Conservation (phyloP, 495 filamentous ascomycete genomes). For the Evernia prunastri region DNA sequence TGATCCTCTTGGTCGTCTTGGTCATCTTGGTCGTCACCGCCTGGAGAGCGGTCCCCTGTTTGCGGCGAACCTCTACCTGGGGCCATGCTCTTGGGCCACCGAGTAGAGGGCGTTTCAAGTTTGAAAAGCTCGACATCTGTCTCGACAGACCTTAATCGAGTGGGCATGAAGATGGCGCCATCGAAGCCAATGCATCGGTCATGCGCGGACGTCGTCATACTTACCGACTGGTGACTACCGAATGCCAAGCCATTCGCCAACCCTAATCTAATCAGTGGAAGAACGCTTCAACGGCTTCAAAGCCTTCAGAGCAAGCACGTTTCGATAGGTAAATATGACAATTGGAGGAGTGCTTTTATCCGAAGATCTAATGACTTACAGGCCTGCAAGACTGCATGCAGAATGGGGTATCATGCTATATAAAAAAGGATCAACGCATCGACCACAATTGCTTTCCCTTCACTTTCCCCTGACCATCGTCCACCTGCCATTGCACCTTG, state of each 20-base stretch:
- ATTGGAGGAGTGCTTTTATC: background rate
- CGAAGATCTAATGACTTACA: background rate
- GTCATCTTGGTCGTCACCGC: constrained; percentile 13
- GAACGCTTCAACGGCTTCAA: too few species aligned
- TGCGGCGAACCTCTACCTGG: constrained; percentile 32
- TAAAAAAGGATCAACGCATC: constrained; percentile 23
- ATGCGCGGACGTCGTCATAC: background rate
- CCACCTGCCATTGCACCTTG: constrained; percentile 41
- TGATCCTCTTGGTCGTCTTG: constrained; percentile 11
- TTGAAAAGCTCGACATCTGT: constrained; percentile 13
- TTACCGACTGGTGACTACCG: background rate
- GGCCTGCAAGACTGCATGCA: background rate
- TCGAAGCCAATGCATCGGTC: background rate
- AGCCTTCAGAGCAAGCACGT: too few species aligned
- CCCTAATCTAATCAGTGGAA: background rate
- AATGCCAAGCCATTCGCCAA: background rate
- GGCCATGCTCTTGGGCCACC: constrained; percentile 27
- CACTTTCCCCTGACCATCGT: constrained; percentile 25
- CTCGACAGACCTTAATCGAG: constrained; percentile 1
- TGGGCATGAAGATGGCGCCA: constrained; percentile 7
- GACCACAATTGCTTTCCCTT: constrained; percentile 26
- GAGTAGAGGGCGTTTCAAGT: background rate
- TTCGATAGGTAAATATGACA: background rate
- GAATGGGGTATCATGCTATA: constrained; percentile 13
- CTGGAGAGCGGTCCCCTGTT: constrained; percentile 19